Percentiles rank a stretch among this genome's conserved stretches.
phyloP scores from a whole-genome alignment of 148 eudicot species.

The Persicaria maculosa region DNA sequence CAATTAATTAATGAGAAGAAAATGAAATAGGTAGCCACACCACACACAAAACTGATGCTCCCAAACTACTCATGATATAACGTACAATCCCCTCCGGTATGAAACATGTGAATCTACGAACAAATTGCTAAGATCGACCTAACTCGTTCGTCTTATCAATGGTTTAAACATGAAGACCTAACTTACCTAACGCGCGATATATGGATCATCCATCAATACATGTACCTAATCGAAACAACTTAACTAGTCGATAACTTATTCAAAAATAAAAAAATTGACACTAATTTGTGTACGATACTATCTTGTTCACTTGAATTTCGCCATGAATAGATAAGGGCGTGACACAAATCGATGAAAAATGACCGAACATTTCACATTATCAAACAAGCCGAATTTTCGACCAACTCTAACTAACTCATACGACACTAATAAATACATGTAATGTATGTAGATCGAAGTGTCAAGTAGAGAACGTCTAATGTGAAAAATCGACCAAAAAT shows the following conservation, averaged over 20 bases:
- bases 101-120: background rate
- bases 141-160: background rate
- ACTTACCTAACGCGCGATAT: background rate
- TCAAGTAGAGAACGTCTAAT: background rate
- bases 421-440: background rate
- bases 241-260: background rate
- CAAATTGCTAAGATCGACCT: background rate
- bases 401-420: conserved; percentile 6
- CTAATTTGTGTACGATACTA: background rate
- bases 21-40: background rate
- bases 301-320: background rate
- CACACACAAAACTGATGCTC: background rate
- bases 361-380: background rate
- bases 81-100: background rate
- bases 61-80: background rate
- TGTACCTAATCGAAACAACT: background rate
- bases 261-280: background rate
- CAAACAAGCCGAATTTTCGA: background rate
- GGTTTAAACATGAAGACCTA: background rate
- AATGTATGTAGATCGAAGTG: background rate
- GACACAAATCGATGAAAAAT: background rate
- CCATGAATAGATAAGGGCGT: background rate
- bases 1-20: background rate
- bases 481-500: background rate
- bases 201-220: background rate